These are phyloP conservation scores for Colletotrichum cuscutae DNA, from an alignment of 2,329 filamentous ascomycete genomes.

Conservation along the genomic window DNA sequence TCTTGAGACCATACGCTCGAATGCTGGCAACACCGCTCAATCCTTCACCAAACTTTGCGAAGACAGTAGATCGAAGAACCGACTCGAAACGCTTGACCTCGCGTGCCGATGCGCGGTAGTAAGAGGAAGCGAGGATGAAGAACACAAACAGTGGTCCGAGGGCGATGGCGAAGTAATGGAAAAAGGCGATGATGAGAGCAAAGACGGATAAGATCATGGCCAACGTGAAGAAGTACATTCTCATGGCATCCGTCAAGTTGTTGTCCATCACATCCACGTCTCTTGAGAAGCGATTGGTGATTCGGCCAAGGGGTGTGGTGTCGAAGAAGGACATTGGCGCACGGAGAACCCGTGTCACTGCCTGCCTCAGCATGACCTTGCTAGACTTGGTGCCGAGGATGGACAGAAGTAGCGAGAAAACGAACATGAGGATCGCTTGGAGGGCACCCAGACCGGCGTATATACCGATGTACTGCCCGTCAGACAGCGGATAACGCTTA, in stretches of 20 bases:
- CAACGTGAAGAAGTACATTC: slow-evolving; percentile 91
- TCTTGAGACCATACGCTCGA: slow-evolving; percentile 85
- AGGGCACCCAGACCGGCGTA: slow-evolving; percentile 76
- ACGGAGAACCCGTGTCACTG: slow-evolving; percentile 80
- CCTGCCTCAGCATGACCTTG: slow-evolving; percentile 82
- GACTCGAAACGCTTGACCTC: slow-evolving; percentile 96
- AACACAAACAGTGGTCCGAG: slow-evolving; percentile 74
- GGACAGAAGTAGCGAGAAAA: slow-evolving; percentile 82
- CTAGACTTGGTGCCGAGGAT: slow-evolving; percentile 84
- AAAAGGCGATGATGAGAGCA: slow-evolving; percentile 92
- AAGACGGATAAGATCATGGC: slow-evolving; percentile 87
- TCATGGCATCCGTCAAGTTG: slow-evolving; percentile 85
- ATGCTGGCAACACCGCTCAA: slow-evolving; percentile 87
- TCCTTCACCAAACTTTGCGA: slow-evolving; percentile 91
- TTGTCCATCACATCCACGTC: slow-evolving; percentile 99
- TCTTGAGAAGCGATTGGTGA: slow-evolving; percentile 95
- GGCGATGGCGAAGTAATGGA: slow-evolving; percentile 82
- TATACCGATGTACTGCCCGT: slow-evolving; percentile 77
- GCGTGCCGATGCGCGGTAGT: slow-evolving; percentile 90
- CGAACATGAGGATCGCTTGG: slow-evolving; percentile 81
- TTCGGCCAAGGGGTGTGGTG: slow-evolving; percentile 92
- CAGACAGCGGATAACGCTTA: slow-evolving; percentile 74
- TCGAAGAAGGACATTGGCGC: slow-evolving; percentile 94
- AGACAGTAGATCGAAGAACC: slow-evolving; percentile 86
- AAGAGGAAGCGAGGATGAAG: slow-evolving; percentile 85